Conservation (phyloP, 1,139 yeast species). For the Debaryomyces fabryi region DNA sequence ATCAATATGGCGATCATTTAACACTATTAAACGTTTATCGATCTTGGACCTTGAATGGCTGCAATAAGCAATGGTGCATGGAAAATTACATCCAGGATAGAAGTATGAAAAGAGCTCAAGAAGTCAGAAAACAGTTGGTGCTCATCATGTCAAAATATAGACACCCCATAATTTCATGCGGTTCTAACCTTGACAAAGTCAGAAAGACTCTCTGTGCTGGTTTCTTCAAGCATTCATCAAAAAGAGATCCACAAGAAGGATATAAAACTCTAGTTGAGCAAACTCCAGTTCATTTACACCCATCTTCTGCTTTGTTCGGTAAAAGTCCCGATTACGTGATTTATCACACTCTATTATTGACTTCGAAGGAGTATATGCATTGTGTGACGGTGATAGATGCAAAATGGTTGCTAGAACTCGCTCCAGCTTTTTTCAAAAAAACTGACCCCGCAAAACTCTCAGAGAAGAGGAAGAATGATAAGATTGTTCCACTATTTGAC, state of each 20-base stretch:
- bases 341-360: conserved; percentile 79
- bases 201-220: conserved; percentile 83
- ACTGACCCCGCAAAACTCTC: conserved; percentile 46
- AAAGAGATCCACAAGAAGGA: conserved; percentile 67
- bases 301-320: conserved; percentile 79
- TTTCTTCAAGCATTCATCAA: conserved; percentile 82
- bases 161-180: conserved; percentile 60
- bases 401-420: conserved; percentile 79
- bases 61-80: conserved; percentile 74
- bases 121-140: conserved; percentile 72
- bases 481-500: conserved; percentile 66
- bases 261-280: conserved; percentile 77
- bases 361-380: conserved; percentile 91
- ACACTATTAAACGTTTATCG: conserved; percentile 81
- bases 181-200: conserved; percentile 61
- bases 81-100: conserved; percentile 83
- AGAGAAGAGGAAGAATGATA: conserved; percentile 42
- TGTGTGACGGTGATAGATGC: conserved; percentile 83
- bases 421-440: conserved; percentile 81
- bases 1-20: conserved; percentile 83
- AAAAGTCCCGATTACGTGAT: conserved; percentile 78
- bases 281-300: conserved; percentile 84
- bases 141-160: conserved; percentile 61
- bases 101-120: conserved; percentile 74
- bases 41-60: conserved; percentile 70